A percentile compares a stretch with the other conserved stretches of the same genome.
phyloP scores from a whole-genome alignment of 1,284 basidiomycete species.

The Sporisorium exsertum region DNA sequence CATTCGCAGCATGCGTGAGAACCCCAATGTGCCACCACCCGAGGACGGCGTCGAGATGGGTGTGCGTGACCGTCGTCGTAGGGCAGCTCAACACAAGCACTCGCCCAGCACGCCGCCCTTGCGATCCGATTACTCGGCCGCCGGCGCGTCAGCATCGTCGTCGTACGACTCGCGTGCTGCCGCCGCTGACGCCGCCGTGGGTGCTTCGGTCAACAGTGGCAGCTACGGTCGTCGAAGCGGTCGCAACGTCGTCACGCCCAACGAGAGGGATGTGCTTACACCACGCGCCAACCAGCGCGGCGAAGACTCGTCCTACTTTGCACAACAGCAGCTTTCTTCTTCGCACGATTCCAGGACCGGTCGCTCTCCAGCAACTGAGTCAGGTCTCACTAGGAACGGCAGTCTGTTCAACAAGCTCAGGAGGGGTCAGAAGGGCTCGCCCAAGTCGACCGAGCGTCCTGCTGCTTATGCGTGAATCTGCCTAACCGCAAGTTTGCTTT shows the following conservation, averaged over 20 bases:
- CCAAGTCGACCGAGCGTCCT: conserved; percentile 36
- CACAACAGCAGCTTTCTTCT: conserved; percentile 2
- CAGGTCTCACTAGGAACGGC: conserved; percentile 36
- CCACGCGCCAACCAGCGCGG: conserved; percentile 21
- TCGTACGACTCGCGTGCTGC: conserved; percentile 37
- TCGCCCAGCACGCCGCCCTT: conserved; percentile 53
- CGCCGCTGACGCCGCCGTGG: conserved; percentile 29
- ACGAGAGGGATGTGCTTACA: conserved; percentile 37
- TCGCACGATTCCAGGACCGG: conserved; percentile 18
- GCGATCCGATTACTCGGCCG: conserved; percentile 12
- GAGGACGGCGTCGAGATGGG: conserved; percentile 53
- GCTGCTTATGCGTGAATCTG: conserved; percentile 33
- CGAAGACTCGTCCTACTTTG: conserved; percentile 32
- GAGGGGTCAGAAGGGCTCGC: conserved; percentile 29
- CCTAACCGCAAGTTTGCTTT: background rate
- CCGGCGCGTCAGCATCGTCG: background rate
- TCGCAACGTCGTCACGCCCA: conserved; percentile 20
- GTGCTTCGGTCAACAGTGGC: conserved; percentile 20
- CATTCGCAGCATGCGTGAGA: conserved; percentile 59
- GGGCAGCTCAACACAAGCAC: conserved; percentile 47
- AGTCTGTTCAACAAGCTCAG: conserved; percentile 45
- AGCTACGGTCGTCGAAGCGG: conserved; percentile 32
- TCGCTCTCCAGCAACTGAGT: conserved; percentile 25
- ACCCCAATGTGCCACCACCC: conserved; percentile 60
- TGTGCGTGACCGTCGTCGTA: conserved; percentile 27